phyloP scores from a whole-genome alignment of 1,139 yeast species.

The Nadsonia starkeyi-henricii region DNA sequence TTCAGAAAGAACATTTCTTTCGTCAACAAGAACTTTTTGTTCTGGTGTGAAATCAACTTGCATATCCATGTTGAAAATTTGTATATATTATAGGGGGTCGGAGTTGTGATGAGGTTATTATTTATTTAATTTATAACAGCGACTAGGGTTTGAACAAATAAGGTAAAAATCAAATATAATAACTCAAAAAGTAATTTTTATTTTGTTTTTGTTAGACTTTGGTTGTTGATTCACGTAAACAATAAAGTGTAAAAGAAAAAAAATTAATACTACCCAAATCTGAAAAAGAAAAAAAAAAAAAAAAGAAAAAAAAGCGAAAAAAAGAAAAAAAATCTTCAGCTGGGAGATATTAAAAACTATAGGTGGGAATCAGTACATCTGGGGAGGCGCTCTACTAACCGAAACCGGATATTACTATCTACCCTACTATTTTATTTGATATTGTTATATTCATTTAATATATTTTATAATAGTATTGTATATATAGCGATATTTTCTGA shows the following conservation, averaged over 20 bases:
- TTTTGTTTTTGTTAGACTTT: neutral
- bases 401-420: too few species aligned
- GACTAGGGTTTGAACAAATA: neutral
- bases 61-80: neutral
- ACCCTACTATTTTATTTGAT: too few species aligned
- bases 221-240: conserved; percentile 1
- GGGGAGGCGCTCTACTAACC: too few species aligned
- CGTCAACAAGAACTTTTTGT: conserved; percentile 40
- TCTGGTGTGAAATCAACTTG: neutral
- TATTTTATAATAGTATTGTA: too few species aligned
- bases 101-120: too few species aligned
- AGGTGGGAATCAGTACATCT: too few species aligned
- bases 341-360: too few species aligned
- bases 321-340: neutral
- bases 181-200: neutral
- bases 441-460: too few species aligned
- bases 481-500: too few species aligned
- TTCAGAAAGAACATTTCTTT: conserved; percentile 54
- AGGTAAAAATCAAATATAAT: conserved; percentile 8
- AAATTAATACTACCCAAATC: neutral
- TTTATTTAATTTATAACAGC: too few species aligned
- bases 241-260: neutral
- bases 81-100: neutral
- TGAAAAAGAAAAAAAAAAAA: neutral
- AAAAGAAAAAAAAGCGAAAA: neutral